phyloP scores from a whole-genome alignment of 441 rosid species.

The Biscutella laevigata region DNA sequence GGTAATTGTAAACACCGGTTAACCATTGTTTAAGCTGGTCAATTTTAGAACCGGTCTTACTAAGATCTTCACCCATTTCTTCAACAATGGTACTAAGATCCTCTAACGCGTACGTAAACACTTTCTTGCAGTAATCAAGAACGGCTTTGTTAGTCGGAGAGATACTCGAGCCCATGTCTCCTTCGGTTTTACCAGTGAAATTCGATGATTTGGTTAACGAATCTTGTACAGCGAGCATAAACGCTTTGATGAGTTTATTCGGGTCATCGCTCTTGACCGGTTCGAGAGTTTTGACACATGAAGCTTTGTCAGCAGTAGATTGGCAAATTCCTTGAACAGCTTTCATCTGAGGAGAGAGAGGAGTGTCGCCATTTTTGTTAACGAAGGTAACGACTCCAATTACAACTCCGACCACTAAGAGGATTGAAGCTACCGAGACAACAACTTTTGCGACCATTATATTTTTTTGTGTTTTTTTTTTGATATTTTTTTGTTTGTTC shows the following conservation, averaged over 20 bases:
- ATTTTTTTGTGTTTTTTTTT: background rate
- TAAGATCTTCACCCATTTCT: constrained; percentile 31
- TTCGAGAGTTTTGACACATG: constrained; percentile 50
- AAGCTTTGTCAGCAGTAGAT: constrained; percentile 47
- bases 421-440: constrained; percentile 49
- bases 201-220: constrained; percentile 32
- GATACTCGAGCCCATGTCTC: constrained; percentile 18
- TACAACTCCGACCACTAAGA: constrained; percentile 51
- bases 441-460: constrained; percentile 42
- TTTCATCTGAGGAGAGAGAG: constrained; percentile 43
- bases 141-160: constrained; percentile 33
- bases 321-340: constrained; percentile 52
- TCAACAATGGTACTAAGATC: constrained; percentile 36
- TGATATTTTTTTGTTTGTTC: background rate
- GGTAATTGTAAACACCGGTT: constrained; percentile 51
- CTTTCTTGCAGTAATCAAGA: constrained; percentile 55
- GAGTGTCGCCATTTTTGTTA: constrained; percentile 2
- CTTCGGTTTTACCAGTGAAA: constrained; percentile 26
- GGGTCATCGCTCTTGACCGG: constrained; percentile 45
- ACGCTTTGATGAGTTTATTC: constrained; percentile 43
- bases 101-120: constrained; percentile 39
- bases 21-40: constrained; percentile 55
- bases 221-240: constrained; percentile 32
- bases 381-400: constrained; percentile 42
- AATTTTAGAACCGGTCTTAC: constrained; percentile 23